phyloP scores from a whole-genome alignment of 192 early-diverging fungal species.

The Thamnidium elegans region DNA sequence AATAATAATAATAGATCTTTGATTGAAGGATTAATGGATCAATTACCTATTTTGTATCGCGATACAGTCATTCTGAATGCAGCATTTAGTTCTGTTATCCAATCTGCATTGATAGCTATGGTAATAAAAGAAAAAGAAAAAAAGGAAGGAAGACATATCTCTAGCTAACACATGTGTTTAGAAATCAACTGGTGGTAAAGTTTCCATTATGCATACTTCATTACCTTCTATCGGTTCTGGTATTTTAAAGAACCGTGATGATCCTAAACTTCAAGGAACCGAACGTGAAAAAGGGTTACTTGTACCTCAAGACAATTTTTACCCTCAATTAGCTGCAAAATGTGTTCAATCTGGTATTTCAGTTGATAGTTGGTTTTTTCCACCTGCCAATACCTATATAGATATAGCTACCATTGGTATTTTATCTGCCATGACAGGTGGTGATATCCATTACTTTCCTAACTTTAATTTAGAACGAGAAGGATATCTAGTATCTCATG shows the following conservation, averaged over 20 bases:
- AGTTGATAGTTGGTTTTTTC: conserved; percentile 91
- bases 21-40: conserved; percentile 79
- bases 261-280: conserved; percentile 83
- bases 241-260: conserved; percentile 82
- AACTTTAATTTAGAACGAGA: conserved; percentile 77
- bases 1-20: conserved; percentile 42
- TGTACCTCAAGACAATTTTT: conserved; percentile 83
- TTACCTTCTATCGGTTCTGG: conserved; percentile 88
- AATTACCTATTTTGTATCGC: conserved; percentile 80
- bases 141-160: background rate
- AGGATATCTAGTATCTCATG: conserved; percentile 67
- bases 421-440: conserved; percentile 82
- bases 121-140: conserved; percentile 34
- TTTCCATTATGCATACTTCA: conserved; percentile 85
- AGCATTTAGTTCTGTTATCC: conserved; percentile 77
- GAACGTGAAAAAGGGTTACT: conserved; percentile 91
- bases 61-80: conserved; percentile 71
- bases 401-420: conserved; percentile 42
- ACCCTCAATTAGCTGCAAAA: conserved; percentile 79
- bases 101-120: conserved; percentile 72
- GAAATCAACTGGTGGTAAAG: conserved; percentile 68
- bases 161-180: background rate
- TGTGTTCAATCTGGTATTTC: conserved; percentile 80
- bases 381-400: conserved; percentile 29
- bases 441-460: conserved; percentile 78